Evolutionary conservation across 495 filamentous ascomycete species (phyloP).

Genomic region (Hypoxylon fuscum): DNA sequence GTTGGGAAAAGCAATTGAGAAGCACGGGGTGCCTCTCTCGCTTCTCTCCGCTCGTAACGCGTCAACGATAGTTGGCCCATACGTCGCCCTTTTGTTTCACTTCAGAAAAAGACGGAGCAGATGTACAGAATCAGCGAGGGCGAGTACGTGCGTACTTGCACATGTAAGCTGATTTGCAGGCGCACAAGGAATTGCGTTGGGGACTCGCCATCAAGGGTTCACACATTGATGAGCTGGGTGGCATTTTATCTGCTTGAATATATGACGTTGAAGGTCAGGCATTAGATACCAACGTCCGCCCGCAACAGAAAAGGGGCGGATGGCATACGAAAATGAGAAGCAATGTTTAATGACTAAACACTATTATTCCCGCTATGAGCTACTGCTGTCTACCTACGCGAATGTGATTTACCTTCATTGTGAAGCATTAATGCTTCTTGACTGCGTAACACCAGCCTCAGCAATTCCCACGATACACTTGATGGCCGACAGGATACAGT

Average conservation of each 20-base stretch:
- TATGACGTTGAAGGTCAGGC: conserved; percentile 33
- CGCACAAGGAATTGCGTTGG: conserved; percentile 22
- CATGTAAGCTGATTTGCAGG: conserved; percentile 25
- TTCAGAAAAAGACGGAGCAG: conserved; percentile 19
- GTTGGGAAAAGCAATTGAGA: conserved; percentile 34
- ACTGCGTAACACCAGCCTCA: too few relatives aligned
- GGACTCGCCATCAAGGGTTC: conserved; percentile 16
- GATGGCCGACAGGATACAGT: too few relatives aligned
- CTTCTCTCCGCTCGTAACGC: conserved; percentile 11
- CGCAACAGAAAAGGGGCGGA: conserved; percentile 39
- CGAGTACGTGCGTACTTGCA: conserved; percentile 22
- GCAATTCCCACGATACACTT: too few relatives aligned
- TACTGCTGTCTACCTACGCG: not conserved
- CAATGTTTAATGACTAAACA: conserved; percentile 39
- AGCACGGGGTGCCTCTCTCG: conserved; percentile 32
- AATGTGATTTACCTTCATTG: not conserved
- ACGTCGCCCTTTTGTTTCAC: conserved; percentile 7
- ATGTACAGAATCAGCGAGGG: conserved; percentile 23
- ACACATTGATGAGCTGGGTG: conserved; percentile 12
- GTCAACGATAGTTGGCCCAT: conserved; percentile 5
- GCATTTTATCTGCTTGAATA: conserved; percentile 34
- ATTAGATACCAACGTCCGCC: conserved; percentile 46
- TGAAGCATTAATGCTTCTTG: not conserved
- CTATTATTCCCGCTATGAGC: not conserved
- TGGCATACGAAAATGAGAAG: conserved; percentile 44